Base-by-base conservation (phyloP, 2,329 filamentous ascomycete genomes). In the Paraconiothyrium sp. region DNA sequence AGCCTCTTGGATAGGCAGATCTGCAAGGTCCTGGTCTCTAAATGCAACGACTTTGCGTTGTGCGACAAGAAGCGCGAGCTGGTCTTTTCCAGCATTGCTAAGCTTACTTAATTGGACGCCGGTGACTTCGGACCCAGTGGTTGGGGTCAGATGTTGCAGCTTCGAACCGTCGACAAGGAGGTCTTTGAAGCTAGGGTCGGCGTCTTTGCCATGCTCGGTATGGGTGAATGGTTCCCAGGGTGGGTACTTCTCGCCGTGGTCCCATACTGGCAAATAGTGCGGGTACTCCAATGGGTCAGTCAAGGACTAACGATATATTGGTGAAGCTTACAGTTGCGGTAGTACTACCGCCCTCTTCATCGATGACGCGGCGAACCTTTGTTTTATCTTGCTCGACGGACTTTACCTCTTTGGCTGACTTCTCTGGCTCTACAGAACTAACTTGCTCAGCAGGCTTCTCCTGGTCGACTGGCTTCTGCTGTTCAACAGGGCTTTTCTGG, bases 21-120 rank as follows among this genome's bases (percentile, higher is more conserved):
- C 73, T 43, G 80, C 80, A 48, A 83, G 75, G 64, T 92, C 89
- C 73, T 93, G 91, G 71, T 88, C 83, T 30, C 89, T 86, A 83
- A 93, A 93, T 34, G 88, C 85, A 13, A 92, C 89, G 4, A 93
- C 90, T 72, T 92, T 92, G 69, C 89, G 86, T 79, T 92, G 84
- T 14, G 91, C 88, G 10, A 92, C 88, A 64, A 89, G 87, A 34
- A 88, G 86, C 1, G 91, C 90, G 8, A 93, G 84, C 75, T 93
- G 88, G 71, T 92, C 89, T 73, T 91, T 92, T 56, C 88, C 90
- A 11, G 87, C 86, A 37, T 87, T 78, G 60, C 80, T 86, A 16
- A 93, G 84, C 61, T 83, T 82, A 77, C 86, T 90, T 37, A 93
- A 81, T 76, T 93, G 90, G 30, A 93, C 80, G 44, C 89, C 90